Base-by-base conservation (phyloP, 1,284 basidiomycete genomes). In the Pyrrhoderma noxium region DNA sequence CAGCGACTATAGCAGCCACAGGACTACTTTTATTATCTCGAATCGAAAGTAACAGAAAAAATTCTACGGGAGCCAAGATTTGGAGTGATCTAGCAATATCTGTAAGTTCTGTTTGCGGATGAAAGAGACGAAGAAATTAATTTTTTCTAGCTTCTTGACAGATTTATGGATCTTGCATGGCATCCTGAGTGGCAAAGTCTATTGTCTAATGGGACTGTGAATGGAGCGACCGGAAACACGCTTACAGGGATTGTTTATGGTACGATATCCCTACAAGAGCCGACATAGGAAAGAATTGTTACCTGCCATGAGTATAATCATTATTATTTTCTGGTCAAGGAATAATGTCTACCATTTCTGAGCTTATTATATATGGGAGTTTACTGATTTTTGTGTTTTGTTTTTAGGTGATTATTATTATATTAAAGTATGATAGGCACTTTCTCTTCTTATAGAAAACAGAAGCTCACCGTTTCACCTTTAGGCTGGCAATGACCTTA, bases 211-310 rank as follows among this genome's bases (percentile, higher is more conserved):
- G 82, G 80, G 23, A 85, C 82, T 0, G 79, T 82, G 7, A 79
- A 83, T 61, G 70, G 71, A 59, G 67, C 71, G 38, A 5, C 4
- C 5, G 21, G 21, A 4, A 82, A 80, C 60, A 75, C 74, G 53
- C 62, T 77, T 44, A 85, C 82, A 0, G 82, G 82, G 0, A 81
- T 76, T 47, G 74, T 80, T 19, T 85, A 84, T 59, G 82, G 82
- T 77, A 55, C 47, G 71, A 59, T 11, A 31, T 31, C 11, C 5
- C 27, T 31, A 5, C 27, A 5, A 31, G n/a, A n/a, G n/a, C 11
- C 27, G 7, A 16, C 37, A 3, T 21, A 14, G 8, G 31, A 34
- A 31, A 16, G 27, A 27, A 13, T 38, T 14, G n/a, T 8, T 4
- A 40, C n/a, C n/a, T n/a, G 8, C 19, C 19, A 21, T 5, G 19